Evolutionary conservation across 495 filamentous ascomycete genomes (phyloP).

Genomic region (Xylaria telfairii): DNA sequence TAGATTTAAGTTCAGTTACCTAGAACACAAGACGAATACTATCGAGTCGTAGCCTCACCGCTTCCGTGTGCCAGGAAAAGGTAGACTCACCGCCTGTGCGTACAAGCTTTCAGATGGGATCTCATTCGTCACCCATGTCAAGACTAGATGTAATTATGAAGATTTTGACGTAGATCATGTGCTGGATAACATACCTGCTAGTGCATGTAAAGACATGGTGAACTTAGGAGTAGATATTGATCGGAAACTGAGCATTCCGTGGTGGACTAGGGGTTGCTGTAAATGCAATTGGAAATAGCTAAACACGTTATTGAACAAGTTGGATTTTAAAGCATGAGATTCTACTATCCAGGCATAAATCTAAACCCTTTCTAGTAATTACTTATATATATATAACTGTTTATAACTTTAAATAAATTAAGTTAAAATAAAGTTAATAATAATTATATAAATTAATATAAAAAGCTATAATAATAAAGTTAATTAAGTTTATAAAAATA

Average conservation of each 20-base stretch:
- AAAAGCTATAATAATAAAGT: too few relatives aligned
- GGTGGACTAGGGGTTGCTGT: not conserved
- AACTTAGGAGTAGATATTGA: not conserved
- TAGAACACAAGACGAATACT: conserved; percentile 8
- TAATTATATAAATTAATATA: too few relatives aligned
- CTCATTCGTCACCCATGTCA: not conserved
- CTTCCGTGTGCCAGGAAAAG: not conserved
- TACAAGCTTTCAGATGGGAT: not conserved
- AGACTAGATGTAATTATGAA: not conserved
- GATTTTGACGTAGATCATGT: not conserved
- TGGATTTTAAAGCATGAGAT: too few relatives aligned
- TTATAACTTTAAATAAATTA: too few relatives aligned
- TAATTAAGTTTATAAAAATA: too few relatives aligned
- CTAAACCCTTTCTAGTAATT: too few relatives aligned
- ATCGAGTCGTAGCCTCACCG: not conserved
- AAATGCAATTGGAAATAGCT: not conserved
- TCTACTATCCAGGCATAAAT: too few relatives aligned
- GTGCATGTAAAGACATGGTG: not conserved
- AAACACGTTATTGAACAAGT: not conserved
- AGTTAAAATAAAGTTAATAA: too few relatives aligned
- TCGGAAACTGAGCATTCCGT: not conserved
- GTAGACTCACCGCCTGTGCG: not conserved
- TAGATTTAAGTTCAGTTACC: not conserved
- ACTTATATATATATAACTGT: too few relatives aligned
- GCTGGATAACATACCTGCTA: not conserved